A percentile compares a stretch with the other conserved stretches of the same genome.
Conservation (phyloP, 2,329 filamentous ascomycete species). For the Tolypocladium nubicola region DNA sequence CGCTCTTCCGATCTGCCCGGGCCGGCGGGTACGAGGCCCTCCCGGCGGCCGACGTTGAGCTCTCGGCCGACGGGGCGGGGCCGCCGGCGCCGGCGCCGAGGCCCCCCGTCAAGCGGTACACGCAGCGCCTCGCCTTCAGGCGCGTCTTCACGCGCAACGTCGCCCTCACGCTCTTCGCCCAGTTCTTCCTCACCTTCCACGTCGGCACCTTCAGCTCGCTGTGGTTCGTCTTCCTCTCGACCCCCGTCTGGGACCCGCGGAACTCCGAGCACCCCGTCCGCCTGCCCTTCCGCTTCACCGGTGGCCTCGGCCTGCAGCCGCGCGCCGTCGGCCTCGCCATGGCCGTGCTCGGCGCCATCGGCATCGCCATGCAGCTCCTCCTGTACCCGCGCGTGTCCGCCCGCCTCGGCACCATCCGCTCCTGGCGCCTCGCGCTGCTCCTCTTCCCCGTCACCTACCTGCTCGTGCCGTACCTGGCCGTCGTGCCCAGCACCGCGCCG, state of each 20-base stretch:
- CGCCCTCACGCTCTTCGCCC: constrained; percentile 44
- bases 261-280: constrained; percentile 18
- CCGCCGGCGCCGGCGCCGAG: background rate
- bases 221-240: constrained; percentile 68
- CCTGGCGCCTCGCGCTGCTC: constrained; percentile 57
- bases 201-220: constrained; percentile 67
- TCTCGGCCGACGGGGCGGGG: constrained; percentile 3
- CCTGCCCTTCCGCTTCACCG: constrained; percentile 55
- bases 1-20: too few relatives aligned
- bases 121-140: constrained; percentile 37
- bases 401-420: constrained; percentile 55
- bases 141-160: constrained; percentile 47
- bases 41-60: constrained; percentile 11
- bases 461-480: constrained; percentile 57
- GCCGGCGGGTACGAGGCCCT: constrained; percentile 12
- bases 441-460: constrained; percentile 63
- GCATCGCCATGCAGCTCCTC: constrained; percentile 50
- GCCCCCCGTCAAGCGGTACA: constrained; percentile 24
- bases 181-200: constrained; percentile 62
- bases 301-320: constrained; percentile 65
- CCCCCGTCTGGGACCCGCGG: constrained; percentile 45
- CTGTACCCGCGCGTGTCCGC: constrained; percentile 60
- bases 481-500: constrained; percentile 47
- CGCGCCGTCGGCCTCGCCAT: constrained; percentile 66
- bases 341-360: constrained; percentile 64